Evolutionary conservation across 768 basidiomycete species (phyloP), one percentile per base, ranked within the genome.

Genomic region (Hemileccinum impolitum): DNA sequence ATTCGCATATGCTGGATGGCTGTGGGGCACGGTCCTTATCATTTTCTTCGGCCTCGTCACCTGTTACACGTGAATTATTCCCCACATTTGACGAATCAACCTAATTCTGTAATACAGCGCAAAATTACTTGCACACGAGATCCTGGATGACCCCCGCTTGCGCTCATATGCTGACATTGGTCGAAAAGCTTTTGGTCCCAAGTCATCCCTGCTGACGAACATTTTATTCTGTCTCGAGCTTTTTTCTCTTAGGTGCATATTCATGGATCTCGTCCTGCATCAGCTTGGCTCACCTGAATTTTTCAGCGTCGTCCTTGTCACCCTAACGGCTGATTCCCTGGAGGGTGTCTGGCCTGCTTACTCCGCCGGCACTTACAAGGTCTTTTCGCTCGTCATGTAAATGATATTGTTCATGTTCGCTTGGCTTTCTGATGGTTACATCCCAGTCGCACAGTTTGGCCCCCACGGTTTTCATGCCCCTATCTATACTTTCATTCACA

Each of bases 1-100:
- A 0, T 95, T 96, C 59, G 82, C 93, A 1, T 91, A 90, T 59
- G 81, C 91, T 2, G 95, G 94, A 3, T 97, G 94, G 94, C 69
- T 85, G 15, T 72, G 76, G 32, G 94, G 95, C 1, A 85, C 84
- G 1, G 7, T 77, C 21, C 72, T 97, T 14, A 80, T 95, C 49
- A 62, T 90, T 11, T 78, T 80, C 45, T 94, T 92, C 58, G 91
- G 87, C 0, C 75, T 78, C 50, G 67, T 94, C 15, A 86, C 92
- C 8, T 95, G 91, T 62, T 90, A 96, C 66, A 94, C 91, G 91
- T 94, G 60, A 48, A 87, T 78, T 8, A 25, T 41, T 31, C 34
- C 32, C 23, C 4, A 5, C 18, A 15, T 42, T 28, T 17, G 30
- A 19, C 13, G 10, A 39, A 38, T 45, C 10, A 21, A 15, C 43